phyloP scores from a whole-genome alignment of 345 rosid species.

The Eucalyptus camaldulensis region DNA sequence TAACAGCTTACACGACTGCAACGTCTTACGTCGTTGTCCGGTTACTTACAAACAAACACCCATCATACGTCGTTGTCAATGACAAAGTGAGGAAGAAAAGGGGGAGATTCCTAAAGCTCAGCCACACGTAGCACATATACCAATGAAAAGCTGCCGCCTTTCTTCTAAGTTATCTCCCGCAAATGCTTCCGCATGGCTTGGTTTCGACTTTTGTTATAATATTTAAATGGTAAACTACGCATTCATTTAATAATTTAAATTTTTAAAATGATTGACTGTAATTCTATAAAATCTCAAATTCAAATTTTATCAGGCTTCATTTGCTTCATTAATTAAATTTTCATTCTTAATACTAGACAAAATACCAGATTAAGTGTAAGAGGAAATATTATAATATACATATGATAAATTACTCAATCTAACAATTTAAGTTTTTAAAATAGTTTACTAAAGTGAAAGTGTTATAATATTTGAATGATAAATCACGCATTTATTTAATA shows the following conservation, averaged over 20 bases:
- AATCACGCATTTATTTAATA: too few species aligned
- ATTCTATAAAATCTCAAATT: too few species aligned
- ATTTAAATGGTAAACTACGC: rapidly evolving
- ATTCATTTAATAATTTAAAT: rapidly evolving
- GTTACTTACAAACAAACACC: not conserved
- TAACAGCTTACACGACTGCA: not conserved
- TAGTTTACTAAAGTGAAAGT: rapidly evolving
- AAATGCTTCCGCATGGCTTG: not conserved
- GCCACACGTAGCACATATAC: not conserved
- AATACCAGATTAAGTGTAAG: rapidly evolving
- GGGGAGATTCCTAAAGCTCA: not conserved
- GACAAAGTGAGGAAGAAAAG: not conserved
- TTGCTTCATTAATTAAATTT: too few species aligned
- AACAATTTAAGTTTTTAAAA: too few species aligned
- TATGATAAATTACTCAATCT: too few species aligned
- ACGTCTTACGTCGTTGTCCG: not conserved
- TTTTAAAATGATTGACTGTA: too few species aligned
- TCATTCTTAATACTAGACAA: too few species aligned
- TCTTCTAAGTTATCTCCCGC: not conserved
- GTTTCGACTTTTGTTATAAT: too few species aligned
- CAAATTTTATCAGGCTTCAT: too few species aligned
- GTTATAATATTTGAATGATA: too few species aligned
- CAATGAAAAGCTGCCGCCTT: not conserved
- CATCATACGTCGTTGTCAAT: not conserved
- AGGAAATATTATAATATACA: too few species aligned